Evolutionary conservation across 2,329 filamentous ascomycete species (phyloP).

Genomic region (Orbilia blumenaviensis): DNA sequence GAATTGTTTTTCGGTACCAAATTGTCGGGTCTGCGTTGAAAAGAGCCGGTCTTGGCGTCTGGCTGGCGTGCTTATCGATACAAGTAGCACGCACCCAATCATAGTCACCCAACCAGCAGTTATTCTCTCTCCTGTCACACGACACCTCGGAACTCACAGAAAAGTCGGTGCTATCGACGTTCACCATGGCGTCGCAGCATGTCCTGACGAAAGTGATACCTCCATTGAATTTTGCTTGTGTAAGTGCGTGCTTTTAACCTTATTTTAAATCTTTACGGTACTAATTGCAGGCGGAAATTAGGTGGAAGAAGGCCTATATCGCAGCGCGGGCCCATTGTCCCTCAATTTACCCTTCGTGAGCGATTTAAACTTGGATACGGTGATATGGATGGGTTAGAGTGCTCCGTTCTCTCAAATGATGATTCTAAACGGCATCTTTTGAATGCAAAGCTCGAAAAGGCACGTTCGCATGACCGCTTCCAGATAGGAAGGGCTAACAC

Average conservation of each 20-base stretch:
- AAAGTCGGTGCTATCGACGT: background rate
- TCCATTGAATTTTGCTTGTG: constrained; percentile 57
- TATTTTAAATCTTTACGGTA: background rate
- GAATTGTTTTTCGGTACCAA: constrained; percentile 29
- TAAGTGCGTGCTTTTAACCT: constrained; percentile 24
- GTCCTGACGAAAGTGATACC: constrained; percentile 55
- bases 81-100: constrained; percentile 42
- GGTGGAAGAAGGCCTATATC: constrained; percentile 57
- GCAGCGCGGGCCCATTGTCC: constrained; percentile 41
- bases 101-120: background rate
- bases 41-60: constrained; percentile 15
- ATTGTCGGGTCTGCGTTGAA: constrained; percentile 42
- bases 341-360: constrained; percentile 46
- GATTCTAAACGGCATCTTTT: background rate
- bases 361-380: constrained; percentile 45
- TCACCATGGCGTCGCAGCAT: constrained; percentile 48
- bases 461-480: background rate
- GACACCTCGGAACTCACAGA: constrained; percentile 31
- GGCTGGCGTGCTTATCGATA: constrained; percentile 46
- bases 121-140: constrained; percentile 41
- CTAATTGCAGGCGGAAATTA: constrained; percentile 18
- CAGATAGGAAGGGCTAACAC: background rate
- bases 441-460: background rate
- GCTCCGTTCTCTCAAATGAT: background rate
- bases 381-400: constrained; percentile 50